phyloP scores from a whole-genome alignment of 2,329 filamentous ascomycete genomes.

The Pochonia chlamydosporia region DNA sequence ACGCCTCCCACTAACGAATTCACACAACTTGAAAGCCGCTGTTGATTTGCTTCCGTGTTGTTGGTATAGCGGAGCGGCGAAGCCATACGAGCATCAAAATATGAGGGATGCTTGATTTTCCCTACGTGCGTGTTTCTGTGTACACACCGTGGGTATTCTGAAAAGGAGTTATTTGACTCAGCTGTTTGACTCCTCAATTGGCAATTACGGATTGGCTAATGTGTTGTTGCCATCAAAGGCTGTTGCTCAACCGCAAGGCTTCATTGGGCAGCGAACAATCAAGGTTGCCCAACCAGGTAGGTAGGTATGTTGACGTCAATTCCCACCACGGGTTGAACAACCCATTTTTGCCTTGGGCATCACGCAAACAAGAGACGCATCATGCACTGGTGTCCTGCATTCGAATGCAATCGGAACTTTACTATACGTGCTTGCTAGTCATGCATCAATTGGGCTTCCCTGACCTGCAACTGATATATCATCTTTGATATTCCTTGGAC shows the following conservation, averaged over 20 bases:
- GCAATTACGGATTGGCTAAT: not conserved
- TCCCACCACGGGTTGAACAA: not conserved
- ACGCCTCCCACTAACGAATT: not conserved
- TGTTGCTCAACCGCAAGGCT: not conserved
- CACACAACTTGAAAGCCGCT: too few relatives aligned
- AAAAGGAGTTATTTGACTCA: not conserved
- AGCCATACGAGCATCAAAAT: too few relatives aligned
- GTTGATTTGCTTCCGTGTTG: too few relatives aligned
- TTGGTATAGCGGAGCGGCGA: too few relatives aligned
- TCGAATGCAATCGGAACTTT: not conserved
- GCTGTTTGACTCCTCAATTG: not conserved
- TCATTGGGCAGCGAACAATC: constrained; percentile 3
- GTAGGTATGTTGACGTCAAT: constrained; percentile 1
- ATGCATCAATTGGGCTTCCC: not conserved
- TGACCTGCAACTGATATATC: not conserved
- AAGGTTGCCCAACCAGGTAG: not conserved
- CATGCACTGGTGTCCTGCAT: constrained; percentile 1
- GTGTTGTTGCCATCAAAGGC: not conserved
- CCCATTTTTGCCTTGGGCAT: not conserved
- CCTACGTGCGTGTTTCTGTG: not conserved
- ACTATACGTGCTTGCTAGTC: not conserved
- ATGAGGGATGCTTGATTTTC: too few relatives aligned
- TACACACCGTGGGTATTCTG: not conserved
- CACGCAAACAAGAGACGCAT: not conserved
- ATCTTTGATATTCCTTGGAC: not conserved